Evolutionary conservation across 2,329 filamentous ascomycete genomes (phyloP), one percentile per base, ranked within the genome.

Genomic region (Exophiala alcalophila): DNA sequence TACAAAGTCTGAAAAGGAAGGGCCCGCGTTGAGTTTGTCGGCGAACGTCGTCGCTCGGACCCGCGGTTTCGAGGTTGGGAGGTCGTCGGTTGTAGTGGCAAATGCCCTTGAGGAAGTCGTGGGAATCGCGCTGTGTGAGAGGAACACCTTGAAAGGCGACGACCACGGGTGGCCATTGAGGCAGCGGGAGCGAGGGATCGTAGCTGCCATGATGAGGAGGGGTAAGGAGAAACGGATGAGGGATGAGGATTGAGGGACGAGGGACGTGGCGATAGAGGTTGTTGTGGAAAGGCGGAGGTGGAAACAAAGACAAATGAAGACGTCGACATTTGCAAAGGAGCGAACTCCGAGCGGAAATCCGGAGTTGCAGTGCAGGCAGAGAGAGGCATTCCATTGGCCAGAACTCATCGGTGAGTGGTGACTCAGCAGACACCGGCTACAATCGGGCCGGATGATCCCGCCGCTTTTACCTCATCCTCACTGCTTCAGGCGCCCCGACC

Each of bases 1-100:
- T 25, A 83, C 72, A 50, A 84, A 84, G 56, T 84, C 80, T 20
- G 68, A 62, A 58, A 84, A 82, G 0, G 79, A 78, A 9, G 81
- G 81, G 0, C 81, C 81, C 4, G 73, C 64, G 57, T 84, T 83
- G 35, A 84, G 68, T 41, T 76, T 77, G 61, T 84, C 80, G 49
- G 66, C 69, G 63, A 84, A 84, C 2, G 67, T 64, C 10, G 77
- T 82, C 20, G 68, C 57, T 27, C 64, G 67, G 44, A 73, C 64
- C 39, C 55, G 53, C 5, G 62, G 58, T 10, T 64, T 59, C 35
- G 57, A 48, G 19, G 61, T 57, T 21, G 66, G 57, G 23, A 61
- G 52, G 24, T 66, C 63, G 39, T 65, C 59, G 43, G 67, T 57
- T 36, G 68, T 61, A 43, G 69, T 72, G 64, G 69, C 69, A 52